Conservation (phyloP, 2,329 filamentous ascomycete species). For the Rachicladosporium sp. region DNA sequence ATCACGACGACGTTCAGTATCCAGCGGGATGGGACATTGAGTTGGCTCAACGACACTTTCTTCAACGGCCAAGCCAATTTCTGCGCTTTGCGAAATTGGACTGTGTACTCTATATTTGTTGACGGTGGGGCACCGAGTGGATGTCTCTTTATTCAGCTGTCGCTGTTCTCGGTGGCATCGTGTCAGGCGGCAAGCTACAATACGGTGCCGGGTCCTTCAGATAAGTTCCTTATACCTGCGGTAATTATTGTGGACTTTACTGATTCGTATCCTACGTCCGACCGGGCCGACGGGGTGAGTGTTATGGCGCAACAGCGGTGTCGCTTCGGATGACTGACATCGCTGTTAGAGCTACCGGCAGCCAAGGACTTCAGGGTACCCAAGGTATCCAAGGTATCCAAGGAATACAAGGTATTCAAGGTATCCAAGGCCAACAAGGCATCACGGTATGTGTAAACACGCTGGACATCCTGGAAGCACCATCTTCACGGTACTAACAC, state of each 20-base stretch:
- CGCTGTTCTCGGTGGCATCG: conserved; percentile 14
- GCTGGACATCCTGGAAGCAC: neutral
- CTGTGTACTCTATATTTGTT: conserved; percentile 18
- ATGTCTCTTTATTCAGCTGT: conserved; percentile 16
- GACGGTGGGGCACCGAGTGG: conserved; percentile 13
- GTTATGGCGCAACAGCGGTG: neutral
- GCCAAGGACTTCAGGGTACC: conserved; percentile 2
- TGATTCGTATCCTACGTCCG: neutral
- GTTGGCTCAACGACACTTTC: conserved; percentile 17
- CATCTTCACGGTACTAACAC: neutral
- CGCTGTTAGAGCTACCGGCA: conserved; percentile 7
- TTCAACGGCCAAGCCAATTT: conserved; percentile 18
- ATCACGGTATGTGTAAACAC: neutral
- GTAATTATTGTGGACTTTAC: conserved; percentile 1
- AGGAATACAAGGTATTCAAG: conserved; percentile 4
- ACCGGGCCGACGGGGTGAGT: conserved; percentile 1
- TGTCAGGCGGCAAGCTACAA: conserved; percentile 13
- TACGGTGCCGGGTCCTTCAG: conserved; percentile 1
- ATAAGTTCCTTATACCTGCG: conserved; percentile 1
- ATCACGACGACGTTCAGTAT: conserved; percentile 18
- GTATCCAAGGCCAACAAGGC: conserved; percentile 3
- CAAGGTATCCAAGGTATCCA: conserved; percentile 2
- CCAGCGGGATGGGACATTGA: conserved; percentile 9
- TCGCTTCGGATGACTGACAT: conserved; percentile 5
- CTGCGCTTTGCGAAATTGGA: conserved; percentile 17